Percentiles rank a stretch among this genome's conserved stretches.
phyloP scores from a whole-genome alignment of 306 rosid species.

The Corylus americana region DNA sequence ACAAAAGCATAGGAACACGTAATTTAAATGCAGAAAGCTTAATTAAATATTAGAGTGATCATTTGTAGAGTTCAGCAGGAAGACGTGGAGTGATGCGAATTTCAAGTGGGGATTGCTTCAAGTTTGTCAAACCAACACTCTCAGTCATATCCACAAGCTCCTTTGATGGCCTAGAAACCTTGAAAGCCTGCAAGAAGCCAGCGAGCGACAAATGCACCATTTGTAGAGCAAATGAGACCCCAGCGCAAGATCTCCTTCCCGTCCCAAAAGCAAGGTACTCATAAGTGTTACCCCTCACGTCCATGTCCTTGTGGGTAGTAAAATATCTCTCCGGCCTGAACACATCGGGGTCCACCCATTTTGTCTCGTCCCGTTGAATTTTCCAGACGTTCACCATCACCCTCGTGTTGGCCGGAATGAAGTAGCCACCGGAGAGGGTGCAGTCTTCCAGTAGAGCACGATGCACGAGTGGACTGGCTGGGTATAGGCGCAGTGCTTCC shows the following conservation, averaged over 20 bases:
- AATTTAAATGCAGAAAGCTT: too few species aligned
- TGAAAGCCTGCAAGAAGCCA: slow-evolving; percentile 27
- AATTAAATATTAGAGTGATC: background rate
- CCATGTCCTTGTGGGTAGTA: slow-evolving; percentile 33
- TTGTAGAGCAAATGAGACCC: slow-evolving; percentile 30
- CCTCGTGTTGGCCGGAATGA: slow-evolving; percentile 39
- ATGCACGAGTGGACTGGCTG: slow-evolving; percentile 38
- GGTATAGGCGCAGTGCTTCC: slow-evolving; percentile 45
- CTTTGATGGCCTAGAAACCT: slow-evolving; percentile 30
- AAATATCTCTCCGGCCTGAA: slow-evolving; percentile 44
- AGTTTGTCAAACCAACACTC: slow-evolving; percentile 44
- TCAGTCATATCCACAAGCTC: slow-evolving; percentile 47
- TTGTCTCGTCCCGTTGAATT: slow-evolving; percentile 37
- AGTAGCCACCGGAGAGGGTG: slow-evolving; percentile 40
- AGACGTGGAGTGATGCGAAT: slow-evolving; percentile 35
- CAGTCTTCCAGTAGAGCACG: slow-evolving; percentile 33
- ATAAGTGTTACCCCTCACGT: slow-evolving; percentile 32
- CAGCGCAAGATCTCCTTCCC: slow-evolving; percentile 50
- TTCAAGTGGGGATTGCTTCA: slow-evolving; percentile 39
- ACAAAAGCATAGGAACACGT: too few species aligned
- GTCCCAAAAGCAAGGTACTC: slow-evolving; percentile 41
- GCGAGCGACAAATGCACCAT: slow-evolving; percentile 41
- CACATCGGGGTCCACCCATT: slow-evolving; percentile 34
- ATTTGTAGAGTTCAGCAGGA: slow-evolving; percentile 14
- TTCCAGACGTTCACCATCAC: slow-evolving; percentile 45